A percentile compares a stretch with the other conserved stretches of the same genome.
Conservation (phyloP, 495 filamentous ascomycete genomes). For the Penicillium goetzii region DNA sequence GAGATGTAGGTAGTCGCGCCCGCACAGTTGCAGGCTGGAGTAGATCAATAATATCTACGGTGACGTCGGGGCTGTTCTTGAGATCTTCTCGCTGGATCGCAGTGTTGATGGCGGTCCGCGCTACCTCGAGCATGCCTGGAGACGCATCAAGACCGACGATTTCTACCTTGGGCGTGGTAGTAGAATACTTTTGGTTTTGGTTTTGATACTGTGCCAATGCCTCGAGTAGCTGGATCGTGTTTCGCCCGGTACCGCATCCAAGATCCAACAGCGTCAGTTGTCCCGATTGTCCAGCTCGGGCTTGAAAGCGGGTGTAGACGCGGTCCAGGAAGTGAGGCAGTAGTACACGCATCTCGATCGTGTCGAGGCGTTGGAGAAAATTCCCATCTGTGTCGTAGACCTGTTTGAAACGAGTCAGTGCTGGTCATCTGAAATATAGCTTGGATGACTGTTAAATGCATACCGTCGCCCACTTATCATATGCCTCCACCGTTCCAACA, state of each 20-base stretch:
- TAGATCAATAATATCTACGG: conserved; percentile 39
- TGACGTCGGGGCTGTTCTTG: conserved; percentile 7
- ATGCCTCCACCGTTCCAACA: conserved; percentile 46
- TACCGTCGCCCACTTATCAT: conserved; percentile 49
- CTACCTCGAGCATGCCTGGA: conserved; percentile 59
- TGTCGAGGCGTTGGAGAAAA: conserved; percentile 72
- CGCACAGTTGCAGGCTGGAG: conserved; percentile 27
- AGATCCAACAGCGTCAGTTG: conserved; percentile 54
- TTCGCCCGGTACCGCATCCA: conserved; percentile 73
- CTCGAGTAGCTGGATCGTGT: conserved; percentile 60
- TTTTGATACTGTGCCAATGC: conserved; percentile 18
- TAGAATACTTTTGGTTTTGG: background rate
- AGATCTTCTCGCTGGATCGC: background rate
- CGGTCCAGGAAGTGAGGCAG: conserved; percentile 57
- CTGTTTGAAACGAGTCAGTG: conserved; percentile 16
- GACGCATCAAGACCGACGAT: conserved; percentile 57
- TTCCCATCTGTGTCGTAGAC: conserved; percentile 76
- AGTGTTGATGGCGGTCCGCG: conserved; percentile 34
- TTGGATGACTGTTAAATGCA: background rate
- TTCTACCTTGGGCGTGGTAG: conserved; percentile 18
- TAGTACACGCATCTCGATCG: conserved; percentile 55
- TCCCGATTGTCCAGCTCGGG: conserved; percentile 30
- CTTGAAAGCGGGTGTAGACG: conserved; percentile 25
- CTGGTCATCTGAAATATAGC: too few species aligned
- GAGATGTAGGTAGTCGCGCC: conserved; percentile 20